Conservation (phyloP, 108 stramenopile genomes). For the Aurantiochytrium sp. region DNA sequence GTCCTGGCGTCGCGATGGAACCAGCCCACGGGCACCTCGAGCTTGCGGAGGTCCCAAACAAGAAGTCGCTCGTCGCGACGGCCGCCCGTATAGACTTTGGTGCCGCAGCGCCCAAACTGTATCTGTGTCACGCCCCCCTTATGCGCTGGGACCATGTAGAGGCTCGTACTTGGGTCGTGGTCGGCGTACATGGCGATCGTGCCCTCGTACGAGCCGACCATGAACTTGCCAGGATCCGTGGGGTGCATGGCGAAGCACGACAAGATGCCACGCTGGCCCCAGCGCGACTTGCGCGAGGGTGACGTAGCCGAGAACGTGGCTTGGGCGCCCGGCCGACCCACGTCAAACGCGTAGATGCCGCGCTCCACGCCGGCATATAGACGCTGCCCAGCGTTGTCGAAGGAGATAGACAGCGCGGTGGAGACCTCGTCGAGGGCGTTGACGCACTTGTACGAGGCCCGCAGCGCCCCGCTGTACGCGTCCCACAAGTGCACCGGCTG, state of each 20-base stretch:
- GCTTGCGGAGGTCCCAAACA: neutral
- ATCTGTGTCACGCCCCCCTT: neutral
- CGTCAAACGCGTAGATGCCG: neutral
- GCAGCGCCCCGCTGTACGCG: slow-evolving; percentile 45
- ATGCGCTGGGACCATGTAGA: neutral
- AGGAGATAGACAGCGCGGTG: neutral
- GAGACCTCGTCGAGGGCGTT: slow-evolving; percentile 20
- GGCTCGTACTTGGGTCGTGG: neutral
- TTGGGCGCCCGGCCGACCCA: neutral
- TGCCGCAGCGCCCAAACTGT: neutral
- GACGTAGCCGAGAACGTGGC: neutral
- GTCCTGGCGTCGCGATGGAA: neutral
- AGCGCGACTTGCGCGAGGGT: neutral
- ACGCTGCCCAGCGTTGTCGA: neutral
- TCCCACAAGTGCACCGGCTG: slow-evolving; percentile 54
- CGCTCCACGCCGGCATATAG: slow-evolving; percentile 1
- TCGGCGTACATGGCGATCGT: slow-evolving; percentile 10
- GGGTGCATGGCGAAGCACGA: neutral
- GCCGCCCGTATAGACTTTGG: neutral
- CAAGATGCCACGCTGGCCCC: slow-evolving; percentile 1
- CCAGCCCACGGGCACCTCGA: neutral
- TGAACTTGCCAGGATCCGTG: neutral
- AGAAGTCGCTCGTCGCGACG: neutral
- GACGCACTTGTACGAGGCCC: slow-evolving; percentile 42
- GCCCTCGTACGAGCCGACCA: slow-evolving; percentile 11